Base-by-base conservation (phyloP, 371 early-diverging fungal genomes). In the Rhizopus sp. region DNA sequence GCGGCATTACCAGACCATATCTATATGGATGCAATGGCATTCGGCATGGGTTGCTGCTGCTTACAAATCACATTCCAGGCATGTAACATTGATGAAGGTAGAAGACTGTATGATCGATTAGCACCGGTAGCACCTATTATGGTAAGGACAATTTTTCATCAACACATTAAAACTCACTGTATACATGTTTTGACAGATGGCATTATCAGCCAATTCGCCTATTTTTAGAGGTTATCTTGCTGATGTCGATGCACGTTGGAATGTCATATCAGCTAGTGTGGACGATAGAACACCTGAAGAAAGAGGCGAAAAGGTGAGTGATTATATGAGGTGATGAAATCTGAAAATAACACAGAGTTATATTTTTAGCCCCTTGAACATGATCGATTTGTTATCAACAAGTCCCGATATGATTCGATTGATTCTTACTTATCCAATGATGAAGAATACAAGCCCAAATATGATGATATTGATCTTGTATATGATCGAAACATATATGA, bases 21-120 rank as follows among this genome's bases (percentile, higher is more conserved):
- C 45, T 96, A 98, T 69, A 93, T 99, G 92, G 99, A 99, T 73
- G 90, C 94, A 15, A 99, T 99, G 99, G 94, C 95, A 42, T 99
- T 99, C 83, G 99, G 99, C 32, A 99, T 99, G 99, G 99, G 99
- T 50, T 98, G 97, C 78, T 94, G 92, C 66, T 98, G 99, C 68
- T 83, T 99, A 34, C 99, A 99, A 77, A 92, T 98, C 64, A 99
- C 99, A 15, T 93, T 99, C 72, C 99, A 99, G 75, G 95, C 98
- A n/a, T 91, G 92, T 70, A 90, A 91, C 63, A 87, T 99, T 31
- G 88, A 90, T 63, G 96, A 97, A 72, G 99, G 98, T 10, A 80
- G 98, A 54, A 69, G 85, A 56, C 76, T 99, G 39, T 98, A 99
- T 73, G 99, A 99, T 80, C 95, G 95, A 58, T 82, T 99, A 59